phyloP scores from a whole-genome alignment of 257 asterid species.

The Nicotiana paniculata region DNA sequence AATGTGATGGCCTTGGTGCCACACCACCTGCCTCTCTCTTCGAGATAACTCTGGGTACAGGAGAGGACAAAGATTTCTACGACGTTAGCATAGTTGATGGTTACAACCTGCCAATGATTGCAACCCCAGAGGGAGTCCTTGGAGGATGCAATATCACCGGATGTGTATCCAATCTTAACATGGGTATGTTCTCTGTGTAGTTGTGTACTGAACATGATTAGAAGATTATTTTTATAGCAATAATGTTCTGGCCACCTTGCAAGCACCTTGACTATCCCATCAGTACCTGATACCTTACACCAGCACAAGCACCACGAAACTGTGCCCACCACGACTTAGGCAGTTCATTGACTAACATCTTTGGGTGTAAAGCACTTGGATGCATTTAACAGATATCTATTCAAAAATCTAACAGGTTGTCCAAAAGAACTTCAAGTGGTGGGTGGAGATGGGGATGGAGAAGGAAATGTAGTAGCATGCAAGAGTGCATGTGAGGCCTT shows the following conservation, averaged over 20 bases:
- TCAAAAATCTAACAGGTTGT: constrained; percentile 42
- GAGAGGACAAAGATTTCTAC: constrained; percentile 55
- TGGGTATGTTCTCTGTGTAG: constrained; percentile 30
- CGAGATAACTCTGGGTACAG: constrained; percentile 73
- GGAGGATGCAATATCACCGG: constrained; percentile 73
- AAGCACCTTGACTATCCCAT: background rate
- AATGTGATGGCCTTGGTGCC: constrained; percentile 68
- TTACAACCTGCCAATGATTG: constrained; percentile 65
- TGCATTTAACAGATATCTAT: background rate
- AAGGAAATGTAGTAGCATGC: constrained; percentile 67
- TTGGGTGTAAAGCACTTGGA: background rate
- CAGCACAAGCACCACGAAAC: background rate
- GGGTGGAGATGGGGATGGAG: constrained; percentile 39
- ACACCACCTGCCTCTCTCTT: constrained; percentile 75
- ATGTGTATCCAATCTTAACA: constrained; percentile 57
- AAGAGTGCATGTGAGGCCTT: constrained; percentile 83
- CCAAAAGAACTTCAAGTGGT: constrained; percentile 81
- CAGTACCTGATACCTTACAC: background rate
- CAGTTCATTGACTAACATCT: background rate
- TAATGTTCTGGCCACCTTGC: background rate
- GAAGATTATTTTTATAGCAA: background rate
- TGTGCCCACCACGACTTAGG: background rate
- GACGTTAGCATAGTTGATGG: constrained; percentile 83
- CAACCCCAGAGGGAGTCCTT: constrained; percentile 37
- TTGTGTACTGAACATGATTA: background rate